Evolutionary conservation across 768 basidiomycete genomes (phyloP).

Genomic region (Erythrobasidium yunnanense): DNA sequence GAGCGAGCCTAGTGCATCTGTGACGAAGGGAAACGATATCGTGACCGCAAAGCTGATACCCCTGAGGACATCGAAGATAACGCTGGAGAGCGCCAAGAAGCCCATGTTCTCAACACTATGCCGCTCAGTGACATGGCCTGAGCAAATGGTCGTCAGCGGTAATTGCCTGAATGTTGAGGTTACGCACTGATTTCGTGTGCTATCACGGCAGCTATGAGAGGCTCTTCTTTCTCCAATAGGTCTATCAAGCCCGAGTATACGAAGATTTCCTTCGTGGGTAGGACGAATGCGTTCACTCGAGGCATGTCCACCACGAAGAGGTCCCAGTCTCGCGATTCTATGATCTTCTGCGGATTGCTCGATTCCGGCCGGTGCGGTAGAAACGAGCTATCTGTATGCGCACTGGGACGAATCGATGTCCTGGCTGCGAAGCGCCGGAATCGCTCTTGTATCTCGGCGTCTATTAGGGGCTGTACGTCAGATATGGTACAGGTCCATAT

Average conservation of each 20-base stretch:
- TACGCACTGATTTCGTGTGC: conserved; percentile 44
- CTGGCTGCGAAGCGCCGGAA: conserved; percentile 12
- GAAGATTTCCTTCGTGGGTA: conserved; percentile 45
- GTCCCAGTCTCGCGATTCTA: conserved; percentile 43
- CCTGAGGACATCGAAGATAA: conserved; percentile 46
- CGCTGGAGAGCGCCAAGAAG: conserved; percentile 44
- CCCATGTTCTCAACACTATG: conserved; percentile 47
- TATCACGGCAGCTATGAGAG: conserved; percentile 45
- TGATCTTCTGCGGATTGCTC: conserved; percentile 44
- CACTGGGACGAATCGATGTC: conserved; percentile 27
- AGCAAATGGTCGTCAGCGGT: neutral
- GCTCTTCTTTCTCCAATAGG: conserved; percentile 44
- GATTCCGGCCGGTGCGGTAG: conserved; percentile 43
- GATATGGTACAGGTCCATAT: conserved; percentile 38
- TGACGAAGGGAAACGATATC: conserved; percentile 46
- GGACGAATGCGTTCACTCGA: conserved; percentile 32
- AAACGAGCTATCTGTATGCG: conserved; percentile 31
- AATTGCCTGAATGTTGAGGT: neutral
- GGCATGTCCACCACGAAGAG: conserved; percentile 45
- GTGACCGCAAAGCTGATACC: conserved; percentile 44
- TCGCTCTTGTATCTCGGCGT: conserved; percentile 17
- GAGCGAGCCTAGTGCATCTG: conserved; percentile 43
- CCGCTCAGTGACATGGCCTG: conserved; percentile 41
- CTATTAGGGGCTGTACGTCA: conserved; percentile 19
- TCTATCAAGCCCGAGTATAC: conserved; percentile 46